These are phyloP conservation scores for Phytophthora fragariaefolia DNA, from an alignment of 352 stramenopile species.

Conservation along the genomic window DNA sequence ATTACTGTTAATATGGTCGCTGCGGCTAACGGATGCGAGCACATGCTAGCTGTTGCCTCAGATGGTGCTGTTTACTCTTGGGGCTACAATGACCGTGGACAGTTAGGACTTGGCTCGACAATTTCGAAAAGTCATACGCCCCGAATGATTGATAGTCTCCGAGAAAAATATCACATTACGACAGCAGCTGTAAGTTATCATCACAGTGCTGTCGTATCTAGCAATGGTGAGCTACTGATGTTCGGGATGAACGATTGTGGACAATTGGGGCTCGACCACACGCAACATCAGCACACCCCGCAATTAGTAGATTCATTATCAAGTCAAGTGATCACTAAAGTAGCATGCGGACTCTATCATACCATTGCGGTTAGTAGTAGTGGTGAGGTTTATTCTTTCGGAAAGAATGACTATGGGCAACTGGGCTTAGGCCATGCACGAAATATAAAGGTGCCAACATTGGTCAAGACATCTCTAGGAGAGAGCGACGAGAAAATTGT, in stretches of 20 bases:
- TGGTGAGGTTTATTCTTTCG: slow-evolving; percentile 86
- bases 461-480: slow-evolving; percentile 69
- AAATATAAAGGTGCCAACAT: slow-evolving; percentile 75
- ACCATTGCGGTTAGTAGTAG: slow-evolving; percentile 65
- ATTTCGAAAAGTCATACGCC: slow-evolving; percentile 90
- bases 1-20: slow-evolving; percentile 76
- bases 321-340: slow-evolving; percentile 74
- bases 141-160: slow-evolving; percentile 78
- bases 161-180: slow-evolving; percentile 86
- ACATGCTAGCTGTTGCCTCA: slow-evolving; percentile 84
- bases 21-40: slow-evolving; percentile 85
- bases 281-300: slow-evolving; percentile 86
- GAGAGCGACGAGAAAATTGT: slow-evolving; percentile 84
- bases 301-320: slow-evolving; percentile 77
- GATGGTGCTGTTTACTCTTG: slow-evolving; percentile 86
- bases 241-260: slow-evolving; percentile 92
- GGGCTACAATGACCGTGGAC: slow-evolving; percentile 89
- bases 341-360: slow-evolving; percentile 85
- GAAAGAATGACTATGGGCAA: slow-evolving; percentile 90
- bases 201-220: slow-evolving; percentile 85
- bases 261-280: slow-evolving; percentile 82
- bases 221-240: slow-evolving; percentile 74
- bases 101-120: slow-evolving; percentile 83
- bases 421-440: slow-evolving; percentile 81
- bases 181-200: slow-evolving; percentile 85